phyloP scores from a whole-genome alignment of 129 eudicot species.

The Artemisia tridentata region DNA sequence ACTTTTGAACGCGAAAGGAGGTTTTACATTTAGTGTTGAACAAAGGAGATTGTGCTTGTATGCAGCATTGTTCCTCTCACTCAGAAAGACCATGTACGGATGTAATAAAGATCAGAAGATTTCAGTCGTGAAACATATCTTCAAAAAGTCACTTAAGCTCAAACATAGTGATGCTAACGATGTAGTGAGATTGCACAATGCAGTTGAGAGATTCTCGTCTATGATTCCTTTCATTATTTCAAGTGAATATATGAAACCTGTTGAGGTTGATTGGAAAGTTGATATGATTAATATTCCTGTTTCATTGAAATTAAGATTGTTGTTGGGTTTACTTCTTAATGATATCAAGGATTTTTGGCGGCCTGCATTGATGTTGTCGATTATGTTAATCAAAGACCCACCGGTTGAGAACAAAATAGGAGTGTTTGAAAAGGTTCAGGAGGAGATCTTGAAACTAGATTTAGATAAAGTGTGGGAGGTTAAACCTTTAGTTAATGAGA shows the following conservation, averaged over 20 bases:
- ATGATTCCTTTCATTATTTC: conserved; percentile 51
- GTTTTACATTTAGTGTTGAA: conserved; percentile 46
- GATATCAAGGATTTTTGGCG: conserved; percentile 83
- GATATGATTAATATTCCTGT: conserved; percentile 52
- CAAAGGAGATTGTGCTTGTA: conserved; percentile 61
- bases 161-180: conserved; percentile 69
- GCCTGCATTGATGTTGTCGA: conserved; percentile 51
- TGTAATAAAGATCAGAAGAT: conserved; percentile 62
- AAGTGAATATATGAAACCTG: conserved; percentile 37
- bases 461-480: conserved; percentile 74
- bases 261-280: conserved; percentile 50
- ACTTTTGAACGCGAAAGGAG: conserved; percentile 45
- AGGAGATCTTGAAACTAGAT: conserved; percentile 21
- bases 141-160: conserved; percentile 64
- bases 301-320: conserved; percentile 49
- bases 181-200: conserved; percentile 53
- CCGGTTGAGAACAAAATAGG: conserved; percentile 8
- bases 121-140: conserved; percentile 44
- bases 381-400: conserved; percentile 29
- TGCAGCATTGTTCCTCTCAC: conserved; percentile 75
- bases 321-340: conserved; percentile 60
- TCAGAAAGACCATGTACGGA: conserved; percentile 40
- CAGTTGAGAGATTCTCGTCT: conserved; percentile 51
- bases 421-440: conserved; percentile 9
- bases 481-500: conserved; percentile 70